A percentile compares a stretch with the other conserved stretches of the same genome.
These are phyloP conservation scores for Cercospora beticola DNA, from an alignment of 2,329 filamentous ascomycete species.

Conservation along the genomic window DNA sequence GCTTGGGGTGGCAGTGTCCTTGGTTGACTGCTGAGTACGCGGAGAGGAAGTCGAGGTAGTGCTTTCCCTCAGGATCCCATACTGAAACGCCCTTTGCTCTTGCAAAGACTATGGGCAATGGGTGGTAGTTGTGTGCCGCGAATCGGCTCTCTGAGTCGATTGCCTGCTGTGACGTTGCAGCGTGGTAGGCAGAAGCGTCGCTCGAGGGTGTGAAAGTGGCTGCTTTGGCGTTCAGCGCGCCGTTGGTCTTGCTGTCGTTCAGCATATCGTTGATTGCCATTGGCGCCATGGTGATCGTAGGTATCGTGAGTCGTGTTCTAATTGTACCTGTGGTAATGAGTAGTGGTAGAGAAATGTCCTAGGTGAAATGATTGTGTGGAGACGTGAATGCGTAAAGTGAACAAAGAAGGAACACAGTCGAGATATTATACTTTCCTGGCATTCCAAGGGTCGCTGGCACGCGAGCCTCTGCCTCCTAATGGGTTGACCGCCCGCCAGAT, in stretches of 20 bases:
- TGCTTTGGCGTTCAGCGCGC: conserved; percentile 43
- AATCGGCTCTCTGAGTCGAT: conserved; percentile 78
- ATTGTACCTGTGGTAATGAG: conserved; percentile 32
- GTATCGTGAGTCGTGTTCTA: conserved; percentile 33
- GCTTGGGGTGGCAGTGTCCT: conserved; percentile 94
- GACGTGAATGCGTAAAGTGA: background rate
- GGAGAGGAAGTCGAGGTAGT: conserved; percentile 97
- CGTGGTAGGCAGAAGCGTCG: conserved; percentile 60
- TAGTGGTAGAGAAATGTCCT: background rate
- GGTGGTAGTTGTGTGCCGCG: conserved; percentile 98
- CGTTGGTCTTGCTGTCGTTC: conserved; percentile 31
- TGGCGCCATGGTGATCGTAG: conserved; percentile 37
- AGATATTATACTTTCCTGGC: conserved; percentile 14
- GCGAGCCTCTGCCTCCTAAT: background rate
- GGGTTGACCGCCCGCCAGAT: background rate
- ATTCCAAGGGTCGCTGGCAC: conserved; percentile 8
- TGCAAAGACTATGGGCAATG: conserved; percentile 89
- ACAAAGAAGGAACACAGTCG: background rate
- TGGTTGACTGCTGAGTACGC: conserved; percentile 98
- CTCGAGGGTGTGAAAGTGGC: conserved; percentile 43
- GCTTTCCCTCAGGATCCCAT: conserved; percentile 88
- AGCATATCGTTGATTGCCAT: conserved; percentile 34
- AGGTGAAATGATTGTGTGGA: background rate
- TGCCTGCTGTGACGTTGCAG: conserved; percentile 73
- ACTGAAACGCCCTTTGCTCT: conserved; percentile 81